phyloP scores from a whole-genome alignment of 2,329 filamentous ascomycete species.

The Neonectria hederae region DNA sequence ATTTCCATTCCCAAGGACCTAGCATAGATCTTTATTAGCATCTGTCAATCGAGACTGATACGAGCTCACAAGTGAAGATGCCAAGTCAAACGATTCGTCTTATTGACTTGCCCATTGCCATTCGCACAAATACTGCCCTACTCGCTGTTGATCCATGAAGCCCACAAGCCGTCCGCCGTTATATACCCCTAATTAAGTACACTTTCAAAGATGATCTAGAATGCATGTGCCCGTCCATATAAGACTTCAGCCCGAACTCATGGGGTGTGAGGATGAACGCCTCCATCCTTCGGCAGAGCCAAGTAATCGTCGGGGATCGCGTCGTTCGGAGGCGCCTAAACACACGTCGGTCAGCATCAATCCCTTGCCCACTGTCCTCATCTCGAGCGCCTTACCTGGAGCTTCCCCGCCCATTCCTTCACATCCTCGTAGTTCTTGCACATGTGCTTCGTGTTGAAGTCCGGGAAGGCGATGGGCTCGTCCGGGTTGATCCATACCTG shows the following conservation, averaged over 20 bases:
- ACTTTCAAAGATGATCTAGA: too few relatives aligned
- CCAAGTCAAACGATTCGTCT: too few relatives aligned
- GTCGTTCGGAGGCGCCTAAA: slow-evolving; percentile 32
- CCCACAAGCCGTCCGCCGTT: not conserved
- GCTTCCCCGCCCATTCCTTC: slow-evolving; percentile 61
- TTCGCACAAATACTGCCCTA: too few relatives aligned
- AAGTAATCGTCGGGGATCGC: slow-evolving; percentile 32
- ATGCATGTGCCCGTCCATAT: not conserved
- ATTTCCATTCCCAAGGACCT: too few relatives aligned
- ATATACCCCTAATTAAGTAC: not conserved
- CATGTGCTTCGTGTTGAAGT: slow-evolving; percentile 69
- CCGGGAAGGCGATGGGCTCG: slow-evolving; percentile 62
- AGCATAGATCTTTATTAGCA: too few relatives aligned
- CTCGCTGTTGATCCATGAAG: too few relatives aligned
- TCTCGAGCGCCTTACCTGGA: slow-evolving; percentile 51
- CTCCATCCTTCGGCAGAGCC: slow-evolving; percentile 5
- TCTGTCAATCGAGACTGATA: too few relatives aligned
- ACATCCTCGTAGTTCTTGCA: slow-evolving; percentile 67
- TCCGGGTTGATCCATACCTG: slow-evolving; percentile 66
- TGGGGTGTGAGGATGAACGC: slow-evolving; percentile 31
- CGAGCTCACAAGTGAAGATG: too few relatives aligned
- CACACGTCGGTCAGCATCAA: slow-evolving; percentile 6
- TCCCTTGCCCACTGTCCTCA: not conserved
- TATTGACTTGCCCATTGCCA: too few relatives aligned
- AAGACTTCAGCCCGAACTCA: slow-evolving; percentile 4